Percentiles rank a stretch among this genome's conserved stretches.
Conservation (phyloP, 2,329 filamentous ascomycete genomes). For the Ceratocystis papillata region DNA sequence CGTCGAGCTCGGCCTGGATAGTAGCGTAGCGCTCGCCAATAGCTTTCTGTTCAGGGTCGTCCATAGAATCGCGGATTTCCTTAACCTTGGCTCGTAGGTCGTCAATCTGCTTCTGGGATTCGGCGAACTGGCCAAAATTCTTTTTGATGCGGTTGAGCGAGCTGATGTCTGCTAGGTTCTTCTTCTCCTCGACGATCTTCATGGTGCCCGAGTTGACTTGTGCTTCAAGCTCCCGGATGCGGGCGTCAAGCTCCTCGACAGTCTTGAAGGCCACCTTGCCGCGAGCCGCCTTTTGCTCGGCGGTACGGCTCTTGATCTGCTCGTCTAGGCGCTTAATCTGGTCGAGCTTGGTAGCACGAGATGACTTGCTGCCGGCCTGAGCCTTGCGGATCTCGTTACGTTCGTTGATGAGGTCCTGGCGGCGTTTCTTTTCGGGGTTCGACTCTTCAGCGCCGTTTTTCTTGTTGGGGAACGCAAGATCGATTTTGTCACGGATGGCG, state of each 20-base stretch:
- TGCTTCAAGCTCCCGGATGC: conserved; percentile 70
- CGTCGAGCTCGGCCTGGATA: conserved; percentile 78
- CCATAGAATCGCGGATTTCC: conserved; percentile 75
- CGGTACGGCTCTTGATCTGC: conserved; percentile 71
- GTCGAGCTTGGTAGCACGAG: conserved; percentile 66
- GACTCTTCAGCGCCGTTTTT: conserved; percentile 58
- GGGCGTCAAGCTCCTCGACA: conserved; percentile 72
- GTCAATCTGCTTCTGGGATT: conserved; percentile 78
- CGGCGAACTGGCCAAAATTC: conserved; percentile 76
- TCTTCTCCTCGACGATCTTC: conserved; percentile 96
- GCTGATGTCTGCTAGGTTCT: conserved; percentile 73
- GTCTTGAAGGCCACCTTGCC: conserved; percentile 76
- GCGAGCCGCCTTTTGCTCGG: conserved; percentile 77
- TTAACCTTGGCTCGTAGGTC: conserved; percentile 78
- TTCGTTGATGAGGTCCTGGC: conserved; percentile 73
- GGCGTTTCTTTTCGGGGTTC: conserved; percentile 67
- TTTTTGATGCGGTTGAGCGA: conserved; percentile 80
- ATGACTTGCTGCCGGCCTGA: conserved; percentile 78
- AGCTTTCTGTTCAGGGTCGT: conserved; percentile 83
- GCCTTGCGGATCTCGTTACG: conserved; percentile 74
- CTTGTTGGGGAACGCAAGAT: conserved; percentile 63
- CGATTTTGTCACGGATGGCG: conserved; percentile 77
- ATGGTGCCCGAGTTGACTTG: conserved; percentile 81
- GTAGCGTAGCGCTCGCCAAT: conserved; percentile 75
- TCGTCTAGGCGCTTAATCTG: conserved; percentile 89